Evolutionary conservation across 345 rosid species (phyloP).

Genomic region (Citrus mangshanensis): DNA sequence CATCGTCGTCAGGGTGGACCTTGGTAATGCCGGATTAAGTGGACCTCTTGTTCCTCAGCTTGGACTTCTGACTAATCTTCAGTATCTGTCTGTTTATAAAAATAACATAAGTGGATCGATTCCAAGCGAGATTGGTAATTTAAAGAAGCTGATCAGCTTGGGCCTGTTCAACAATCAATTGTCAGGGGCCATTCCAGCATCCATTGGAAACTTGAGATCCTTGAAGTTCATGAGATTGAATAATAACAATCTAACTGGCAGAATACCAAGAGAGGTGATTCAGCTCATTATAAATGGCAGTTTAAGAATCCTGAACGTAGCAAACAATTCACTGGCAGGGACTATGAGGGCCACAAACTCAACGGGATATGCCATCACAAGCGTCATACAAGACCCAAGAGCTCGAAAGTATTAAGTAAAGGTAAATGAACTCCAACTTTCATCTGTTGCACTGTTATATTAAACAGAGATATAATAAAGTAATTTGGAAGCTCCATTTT

Average conservation of each 20-base stretch:
- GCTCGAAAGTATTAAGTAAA: background rate
- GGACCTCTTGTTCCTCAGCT: slow-evolving; percentile 46
- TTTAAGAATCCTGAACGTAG: slow-evolving; percentile 36
- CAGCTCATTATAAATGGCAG: slow-evolving; percentile 28
- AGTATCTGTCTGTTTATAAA: slow-evolving; percentile 25
- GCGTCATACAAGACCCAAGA: slow-evolving; percentile 40
- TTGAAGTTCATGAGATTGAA: slow-evolving; percentile 36
- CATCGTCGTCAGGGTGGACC: slow-evolving; percentile 35
- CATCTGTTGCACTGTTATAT: too few species aligned
- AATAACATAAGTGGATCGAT: slow-evolving; percentile 35
- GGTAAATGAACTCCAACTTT: too few species aligned
- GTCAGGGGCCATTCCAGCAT: slow-evolving; percentile 36
- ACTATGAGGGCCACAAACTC: slow-evolving; percentile 22
- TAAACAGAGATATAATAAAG: too few species aligned
- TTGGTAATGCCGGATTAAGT: slow-evolving; percentile 35
- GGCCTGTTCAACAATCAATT: slow-evolving; percentile 31
- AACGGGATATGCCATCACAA: slow-evolving; percentile 28
- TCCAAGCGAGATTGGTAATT: slow-evolving; percentile 35
- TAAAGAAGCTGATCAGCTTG: slow-evolving; percentile 37
- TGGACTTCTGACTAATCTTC: slow-evolving; percentile 39
- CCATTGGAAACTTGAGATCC: slow-evolving; percentile 36
- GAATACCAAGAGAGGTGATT: slow-evolving; percentile 27
- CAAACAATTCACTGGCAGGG: slow-evolving; percentile 34
- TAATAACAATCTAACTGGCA: slow-evolving; percentile 39
- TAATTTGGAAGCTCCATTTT: too few species aligned